Evolutionary conservation across 352 stramenopile species (phyloP).

Genomic region (Blastocystis sp.): DNA sequence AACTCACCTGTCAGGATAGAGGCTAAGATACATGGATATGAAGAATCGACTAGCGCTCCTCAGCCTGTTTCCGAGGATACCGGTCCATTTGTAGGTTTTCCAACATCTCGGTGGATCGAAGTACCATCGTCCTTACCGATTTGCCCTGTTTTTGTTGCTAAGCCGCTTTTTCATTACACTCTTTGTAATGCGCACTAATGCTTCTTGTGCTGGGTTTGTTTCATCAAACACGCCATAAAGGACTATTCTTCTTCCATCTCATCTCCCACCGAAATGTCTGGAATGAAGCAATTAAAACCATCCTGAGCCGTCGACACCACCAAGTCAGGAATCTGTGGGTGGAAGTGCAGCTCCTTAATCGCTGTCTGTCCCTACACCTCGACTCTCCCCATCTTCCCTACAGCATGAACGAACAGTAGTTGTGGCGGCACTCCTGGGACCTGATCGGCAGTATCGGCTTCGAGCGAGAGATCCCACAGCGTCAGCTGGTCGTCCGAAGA

Average conservation of each 20-base stretch:
- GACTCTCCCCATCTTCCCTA: not conserved
- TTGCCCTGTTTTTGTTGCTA: slow-evolving; percentile 22
- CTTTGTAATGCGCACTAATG: slow-evolving; percentile 14
- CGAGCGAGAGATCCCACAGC: slow-evolving; percentile 97
- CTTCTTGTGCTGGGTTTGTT: not conserved
- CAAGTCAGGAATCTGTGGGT: slow-evolving; percentile 92
- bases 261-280: slow-evolving; percentile 66
- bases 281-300: slow-evolving; percentile 96
- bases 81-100: not conserved
- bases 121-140: not conserved
- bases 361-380: slow-evolving; percentile 83
- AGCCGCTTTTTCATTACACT: slow-evolving; percentile 40
- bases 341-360: slow-evolving; percentile 98
- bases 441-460: slow-evolving; percentile 83
- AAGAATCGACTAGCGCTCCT: not conserved
- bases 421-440: slow-evolving; percentile 84
- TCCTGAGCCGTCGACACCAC: slow-evolving; percentile 89
- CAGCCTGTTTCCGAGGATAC: no score
- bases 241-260: slow-evolving; percentile 61
- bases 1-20: not conserved
- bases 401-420: slow-evolving; percentile 92
- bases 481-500: slow-evolving; percentile 83
- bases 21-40: not conserved
- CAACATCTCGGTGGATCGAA: not conserved
- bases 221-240: slow-evolving; percentile 22